Percentiles rank a stretch among this genome's conserved stretches.
Evolutionary conservation across 345 rosid species (phyloP).

Genomic region (Rhizophora apiculata): DNA sequence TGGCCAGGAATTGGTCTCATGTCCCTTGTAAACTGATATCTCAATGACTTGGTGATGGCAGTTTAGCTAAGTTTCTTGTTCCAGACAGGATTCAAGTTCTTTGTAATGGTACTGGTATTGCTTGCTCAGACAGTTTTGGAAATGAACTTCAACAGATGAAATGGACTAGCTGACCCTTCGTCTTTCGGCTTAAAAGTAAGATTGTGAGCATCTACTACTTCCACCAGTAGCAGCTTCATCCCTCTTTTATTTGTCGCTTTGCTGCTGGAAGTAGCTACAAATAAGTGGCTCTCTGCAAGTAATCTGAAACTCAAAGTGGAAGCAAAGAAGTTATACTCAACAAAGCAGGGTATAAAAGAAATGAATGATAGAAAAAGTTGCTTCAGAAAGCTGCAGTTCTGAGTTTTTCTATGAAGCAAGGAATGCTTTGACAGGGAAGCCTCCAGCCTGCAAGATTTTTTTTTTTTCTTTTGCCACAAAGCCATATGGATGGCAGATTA

Average conservation of each 20-base stretch:
- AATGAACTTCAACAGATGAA: conserved; percentile 53
- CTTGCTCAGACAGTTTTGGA: conserved; percentile 44
- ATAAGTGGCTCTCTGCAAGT: conserved; percentile 35
- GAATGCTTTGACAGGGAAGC: conserved; percentile 58
- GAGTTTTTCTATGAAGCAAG: conserved; percentile 40
- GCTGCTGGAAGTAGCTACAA: conserved; percentile 14
- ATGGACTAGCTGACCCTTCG: conserved; percentile 50
- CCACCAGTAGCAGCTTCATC: conserved; percentile 43
- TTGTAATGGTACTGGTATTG: conserved; percentile 46
- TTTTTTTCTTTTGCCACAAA: neutral
- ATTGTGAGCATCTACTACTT: conserved; percentile 51
- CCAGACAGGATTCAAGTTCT: conserved; percentile 48
- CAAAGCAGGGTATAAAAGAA: conserved; percentile 24
- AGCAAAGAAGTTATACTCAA: conserved; percentile 52
- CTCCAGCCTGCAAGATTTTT: conserved; percentile 5
- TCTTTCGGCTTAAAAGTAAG: conserved; percentile 52
- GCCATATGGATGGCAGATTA: neutral
- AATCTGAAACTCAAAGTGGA: conserved; percentile 41
- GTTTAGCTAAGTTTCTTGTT: conserved; percentile 45
- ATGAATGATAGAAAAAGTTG: conserved; percentile 16
- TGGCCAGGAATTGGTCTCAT: conserved; percentile 34
- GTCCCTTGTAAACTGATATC: conserved; percentile 44
- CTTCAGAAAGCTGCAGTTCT: conserved; percentile 1
- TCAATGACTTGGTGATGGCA: conserved; percentile 29
- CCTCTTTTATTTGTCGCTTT: conserved; percentile 27